These are phyloP conservation scores for Chiua sp. DNA, from an alignment of 1,284 basidiomycete species.

Conservation along the genomic window DNA sequence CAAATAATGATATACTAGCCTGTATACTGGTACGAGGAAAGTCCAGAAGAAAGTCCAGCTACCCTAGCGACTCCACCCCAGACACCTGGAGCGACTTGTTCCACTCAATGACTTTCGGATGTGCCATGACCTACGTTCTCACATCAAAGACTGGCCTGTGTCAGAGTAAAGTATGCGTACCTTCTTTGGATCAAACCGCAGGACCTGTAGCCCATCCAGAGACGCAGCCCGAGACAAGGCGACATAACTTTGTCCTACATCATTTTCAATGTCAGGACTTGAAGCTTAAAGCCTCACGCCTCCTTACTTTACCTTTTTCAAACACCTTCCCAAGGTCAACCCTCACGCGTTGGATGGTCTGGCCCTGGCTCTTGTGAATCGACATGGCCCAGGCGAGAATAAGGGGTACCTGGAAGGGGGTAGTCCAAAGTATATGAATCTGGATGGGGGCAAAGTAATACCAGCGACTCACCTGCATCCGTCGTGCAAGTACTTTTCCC, in stretches of 20 bases:
- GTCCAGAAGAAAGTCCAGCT: background rate
- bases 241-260: conserved; percentile 76
- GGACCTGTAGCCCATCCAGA: conserved; percentile 79
- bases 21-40: conserved; percentile 1
- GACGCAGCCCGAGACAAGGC: conserved; percentile 85
- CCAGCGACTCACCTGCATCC: conserved; percentile 45
- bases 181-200: conserved; percentile 75
- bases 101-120: conserved; percentile 57
- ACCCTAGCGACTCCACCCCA: background rate
- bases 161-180: conserved; percentile 38
- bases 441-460: background rate
- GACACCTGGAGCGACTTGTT: conserved; percentile 33
- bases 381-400: conserved; percentile 81
- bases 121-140: conserved; percentile 51
- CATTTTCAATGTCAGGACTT: background rate
- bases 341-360: conserved; percentile 72
- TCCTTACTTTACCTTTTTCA: conserved; percentile 68
- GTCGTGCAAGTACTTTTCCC: conserved; percentile 67
- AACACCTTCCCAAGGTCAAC: conserved; percentile 69
- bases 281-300: background rate
- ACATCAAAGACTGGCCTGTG: background rate
- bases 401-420: conserved; percentile 53
- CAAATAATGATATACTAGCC: conserved; percentile 17
- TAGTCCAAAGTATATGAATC: background rate
- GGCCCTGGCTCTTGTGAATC: conserved; percentile 83